Evolutionary conservation across 768 basidiomycete genomes (phyloP).

Genomic region (Mycena capillaripes): DNA sequence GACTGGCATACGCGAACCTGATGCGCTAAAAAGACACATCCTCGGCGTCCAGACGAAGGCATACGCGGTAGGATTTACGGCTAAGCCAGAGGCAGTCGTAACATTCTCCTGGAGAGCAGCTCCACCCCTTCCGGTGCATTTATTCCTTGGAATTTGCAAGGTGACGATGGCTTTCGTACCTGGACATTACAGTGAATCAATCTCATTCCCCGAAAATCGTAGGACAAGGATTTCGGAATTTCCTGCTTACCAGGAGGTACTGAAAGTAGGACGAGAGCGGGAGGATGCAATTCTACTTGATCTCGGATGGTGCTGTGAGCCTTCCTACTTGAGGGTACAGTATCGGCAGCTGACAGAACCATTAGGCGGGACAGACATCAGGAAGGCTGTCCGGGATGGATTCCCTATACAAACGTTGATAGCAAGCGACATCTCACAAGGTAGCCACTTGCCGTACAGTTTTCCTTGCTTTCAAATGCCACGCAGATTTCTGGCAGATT

Average conservation of each 20-base stretch:
- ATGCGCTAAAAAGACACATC: constrained; percentile 48
- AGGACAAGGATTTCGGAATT: constrained; percentile 50
- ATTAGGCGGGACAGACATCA: constrained; percentile 56
- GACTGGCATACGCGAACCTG: constrained; percentile 45
- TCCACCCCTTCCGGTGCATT: constrained; percentile 16
- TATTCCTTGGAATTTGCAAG: constrained; percentile 44
- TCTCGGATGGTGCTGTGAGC: constrained; percentile 59
- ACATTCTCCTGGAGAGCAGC: no score
- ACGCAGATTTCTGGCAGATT: constrained; percentile 69
- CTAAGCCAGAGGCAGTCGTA: not conserved
- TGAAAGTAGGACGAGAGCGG: constrained; percentile 44
- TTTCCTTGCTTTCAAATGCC: not conserved
- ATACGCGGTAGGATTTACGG: constrained; percentile 39
- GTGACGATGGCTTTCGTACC: constrained; percentile 37
- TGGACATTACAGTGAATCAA: constrained; percentile 43
- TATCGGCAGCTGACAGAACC: not conserved
- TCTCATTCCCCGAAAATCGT: constrained; percentile 46
- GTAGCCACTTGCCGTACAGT: constrained; percentile 23
- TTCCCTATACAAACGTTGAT: constrained; percentile 53
- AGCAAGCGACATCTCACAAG: constrained; percentile 51
- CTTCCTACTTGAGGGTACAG: no score
- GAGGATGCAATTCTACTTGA: constrained; percentile 54
- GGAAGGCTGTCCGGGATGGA: constrained; percentile 56
- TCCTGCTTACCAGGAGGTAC: constrained; percentile 49
- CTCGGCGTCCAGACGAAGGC: constrained; percentile 47